phyloP scores from a whole-genome alignment of 2,329 filamentous ascomycete genomes.

The Fusarium setosum region DNA sequence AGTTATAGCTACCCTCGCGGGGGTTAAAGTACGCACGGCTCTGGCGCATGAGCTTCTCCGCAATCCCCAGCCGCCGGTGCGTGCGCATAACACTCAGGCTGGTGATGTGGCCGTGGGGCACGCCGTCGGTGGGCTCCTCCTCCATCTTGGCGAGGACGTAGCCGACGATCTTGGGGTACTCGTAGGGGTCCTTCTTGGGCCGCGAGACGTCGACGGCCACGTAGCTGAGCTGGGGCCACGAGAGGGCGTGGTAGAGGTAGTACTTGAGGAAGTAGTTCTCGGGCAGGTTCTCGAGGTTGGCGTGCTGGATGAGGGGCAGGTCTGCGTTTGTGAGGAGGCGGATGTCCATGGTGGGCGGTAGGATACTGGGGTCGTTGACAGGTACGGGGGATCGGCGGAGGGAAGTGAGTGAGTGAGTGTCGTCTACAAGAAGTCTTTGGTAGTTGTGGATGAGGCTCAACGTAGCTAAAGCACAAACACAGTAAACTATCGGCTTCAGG shows the following conservation, averaged over 20 bases:
- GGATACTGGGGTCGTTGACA: neutral
- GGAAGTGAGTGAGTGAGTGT: neutral
- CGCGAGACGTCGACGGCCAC: slow-evolving; percentile 93
- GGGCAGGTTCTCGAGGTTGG: slow-evolving; percentile 98
- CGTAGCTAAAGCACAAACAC: slow-evolving; percentile 2
- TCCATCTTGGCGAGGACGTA: slow-evolving; percentile 99
- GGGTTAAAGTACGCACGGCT: slow-evolving; percentile 72
- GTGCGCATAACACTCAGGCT: slow-evolving; percentile 96
- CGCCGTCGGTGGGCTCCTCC: slow-evolving; percentile 91
- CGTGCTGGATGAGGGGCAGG: slow-evolving; percentile 93
- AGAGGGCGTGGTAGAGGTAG: slow-evolving; percentile 98
- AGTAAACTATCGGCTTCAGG: neutral
- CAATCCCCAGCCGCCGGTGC: slow-evolving; percentile 88
- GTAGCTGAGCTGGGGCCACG: slow-evolving; percentile 97
- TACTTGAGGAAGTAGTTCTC: slow-evolving; percentile 99
- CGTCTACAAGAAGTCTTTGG: neutral
- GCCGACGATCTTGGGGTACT: slow-evolving; percentile 97
- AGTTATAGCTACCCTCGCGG: neutral
- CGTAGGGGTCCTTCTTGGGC: slow-evolving; percentile 80
- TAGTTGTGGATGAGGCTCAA: slow-evolving; percentile 5
- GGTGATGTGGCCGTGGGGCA: slow-evolving; percentile 96
- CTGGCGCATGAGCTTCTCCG: slow-evolving; percentile 98
- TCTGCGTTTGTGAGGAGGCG: slow-evolving; percentile 85
- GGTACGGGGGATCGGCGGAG: neutral
- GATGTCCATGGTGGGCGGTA: slow-evolving; percentile 79